Base-by-base conservation (phyloP, 768 basidiomycete genomes). In the Kockovaella imperatae region DNA sequence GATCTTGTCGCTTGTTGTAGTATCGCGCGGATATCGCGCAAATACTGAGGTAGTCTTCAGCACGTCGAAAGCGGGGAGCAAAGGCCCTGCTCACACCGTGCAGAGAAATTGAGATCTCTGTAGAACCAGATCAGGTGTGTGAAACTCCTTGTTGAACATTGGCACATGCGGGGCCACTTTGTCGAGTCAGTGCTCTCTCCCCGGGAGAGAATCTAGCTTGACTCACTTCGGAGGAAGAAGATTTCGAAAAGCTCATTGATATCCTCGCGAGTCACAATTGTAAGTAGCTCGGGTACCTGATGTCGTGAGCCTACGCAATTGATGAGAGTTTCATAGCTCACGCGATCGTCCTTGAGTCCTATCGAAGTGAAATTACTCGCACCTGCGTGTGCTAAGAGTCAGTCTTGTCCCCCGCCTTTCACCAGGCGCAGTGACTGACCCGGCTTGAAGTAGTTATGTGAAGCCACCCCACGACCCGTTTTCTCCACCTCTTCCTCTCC, bases 1-100 rank as follows among this genome's bases (percentile, higher is more conserved):
- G 77, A 24, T 91, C 90, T 13, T 85, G 81, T 26, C 86, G 83
- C 29, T 77, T 76, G 1, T 79, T 76, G 71, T 93, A 91, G 72
- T 88, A 95, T 67, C 87, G 86, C 62, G 86, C 83, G 2, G 93
- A 82, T 46, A 95, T 84, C n/a, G 93, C 84, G 67, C 91, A 96
- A 53, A 99, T 67, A 13, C 90, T 96, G 34, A 15, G 56, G 8
- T 45, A n/a, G 24, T 32, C 21, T n/a, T n/a, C n/a, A n/a, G n/a
- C n/a, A n/a, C n/a, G n/a, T n/a, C n/a, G n/a, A n/a, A n/a, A n/a
- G n/a, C n/a, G n/a, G n/a, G n/a, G n/a, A n/a, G n/a, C n/a, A n/a
- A n/a, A n/a, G n/a, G n/a, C n/a, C n/a, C n/a, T n/a, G 60, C 62
- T 54, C 38, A 69, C 66, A 90, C 88, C 15, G 95, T 97, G 47